Percentiles rank a stretch among this genome's conserved stretches.
phyloP scores from a whole-genome alignment of 2,329 filamentous ascomycete genomes.

The Neonectria neomacrospora region DNA sequence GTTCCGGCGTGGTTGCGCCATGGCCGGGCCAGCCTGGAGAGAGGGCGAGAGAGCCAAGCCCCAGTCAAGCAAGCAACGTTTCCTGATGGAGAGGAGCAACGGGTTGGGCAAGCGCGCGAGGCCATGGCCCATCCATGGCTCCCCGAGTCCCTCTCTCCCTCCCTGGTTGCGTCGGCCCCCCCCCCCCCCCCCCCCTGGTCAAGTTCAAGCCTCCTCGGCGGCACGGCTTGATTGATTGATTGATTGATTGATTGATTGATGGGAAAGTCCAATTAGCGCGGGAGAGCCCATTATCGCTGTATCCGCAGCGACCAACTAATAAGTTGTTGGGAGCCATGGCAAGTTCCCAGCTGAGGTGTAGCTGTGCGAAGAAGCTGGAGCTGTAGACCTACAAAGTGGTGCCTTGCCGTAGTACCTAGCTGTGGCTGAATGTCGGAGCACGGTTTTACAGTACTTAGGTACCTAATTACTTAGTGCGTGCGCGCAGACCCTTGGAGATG shows the following conservation, averaged over 20 bases:
- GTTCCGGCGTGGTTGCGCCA: conserved; percentile 36
- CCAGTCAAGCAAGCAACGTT: conserved; percentile 21
- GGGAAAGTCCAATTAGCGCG: conserved; percentile 35
- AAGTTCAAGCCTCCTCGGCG: conserved; percentile 28
- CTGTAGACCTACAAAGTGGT: too few species aligned
- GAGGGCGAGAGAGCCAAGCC: not conserved
- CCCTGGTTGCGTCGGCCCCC: not conserved
- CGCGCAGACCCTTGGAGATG: not conserved
- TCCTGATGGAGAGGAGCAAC: conserved; percentile 20
- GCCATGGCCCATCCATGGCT: conserved; percentile 26
- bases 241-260: conserved; percentile 32
- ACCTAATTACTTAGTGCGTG: not conserved
- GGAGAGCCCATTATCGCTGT: not conserved
- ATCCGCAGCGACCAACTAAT: not conserved
- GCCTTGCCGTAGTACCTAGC: too few species aligned
- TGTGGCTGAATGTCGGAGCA: not conserved
- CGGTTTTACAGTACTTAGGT: not conserved
- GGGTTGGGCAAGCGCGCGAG: conserved; percentile 15
- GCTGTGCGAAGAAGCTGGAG: not conserved
- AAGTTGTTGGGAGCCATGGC: not conserved
- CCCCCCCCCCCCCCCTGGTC: too few species aligned
- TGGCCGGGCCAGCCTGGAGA: not conserved
- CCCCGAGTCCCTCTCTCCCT: too few species aligned
- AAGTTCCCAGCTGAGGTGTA: not conserved
- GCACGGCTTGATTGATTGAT: conserved; percentile 34